phyloP scores from a whole-genome alignment of 768 basidiomycete genomes.

The Trametopsis cervina region DNA sequence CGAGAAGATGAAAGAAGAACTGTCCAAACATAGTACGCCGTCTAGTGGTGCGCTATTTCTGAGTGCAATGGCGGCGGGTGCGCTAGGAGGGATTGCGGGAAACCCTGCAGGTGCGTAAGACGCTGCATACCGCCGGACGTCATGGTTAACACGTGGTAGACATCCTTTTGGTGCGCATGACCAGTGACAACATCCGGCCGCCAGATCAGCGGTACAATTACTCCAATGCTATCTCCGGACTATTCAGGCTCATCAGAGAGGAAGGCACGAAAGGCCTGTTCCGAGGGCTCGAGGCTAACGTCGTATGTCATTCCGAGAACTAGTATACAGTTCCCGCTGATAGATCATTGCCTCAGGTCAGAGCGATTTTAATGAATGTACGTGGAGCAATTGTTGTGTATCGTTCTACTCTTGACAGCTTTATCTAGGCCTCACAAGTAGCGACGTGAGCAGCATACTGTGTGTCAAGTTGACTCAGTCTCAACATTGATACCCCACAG shows the following conservation, averaged over 20 bases:
- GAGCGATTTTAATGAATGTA: conserved; percentile 75
- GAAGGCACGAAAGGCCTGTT: conserved; percentile 67
- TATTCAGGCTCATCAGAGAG: conserved; percentile 53
- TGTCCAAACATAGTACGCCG: conserved; percentile 46
- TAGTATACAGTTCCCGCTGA: conserved; percentile 8
- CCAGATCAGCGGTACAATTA: conserved; percentile 73
- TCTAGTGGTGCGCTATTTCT: conserved; percentile 49
- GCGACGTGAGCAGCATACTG: conserved; percentile 55
- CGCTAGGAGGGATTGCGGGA: conserved; percentile 75
- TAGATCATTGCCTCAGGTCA: conserved; percentile 32
- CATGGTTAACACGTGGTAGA: conserved; percentile 32
- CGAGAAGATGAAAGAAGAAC: conserved; percentile 61
- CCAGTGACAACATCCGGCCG: conserved; percentile 73
- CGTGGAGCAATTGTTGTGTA: conserved; percentile 26
- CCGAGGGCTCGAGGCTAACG: conserved; percentile 75
- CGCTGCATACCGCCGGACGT: background rate
- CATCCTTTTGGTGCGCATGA: conserved; percentile 79
- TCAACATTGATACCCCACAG: conserved; percentile 27
- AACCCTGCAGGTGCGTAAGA: conserved; percentile 63
- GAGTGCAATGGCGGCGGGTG: conserved; percentile 69
- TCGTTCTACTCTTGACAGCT: conserved; percentile 10
- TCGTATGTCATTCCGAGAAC: conserved; percentile 34
- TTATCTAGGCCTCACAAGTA: conserved; percentile 64
- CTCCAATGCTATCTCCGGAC: conserved; percentile 68
- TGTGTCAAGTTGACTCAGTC: background rate